A percentile compares a stretch with the other conserved stretches of the same genome.
Conservation (phyloP, 1,139 yeast genomes). For the Debaryomycetaceae sp. region DNA sequence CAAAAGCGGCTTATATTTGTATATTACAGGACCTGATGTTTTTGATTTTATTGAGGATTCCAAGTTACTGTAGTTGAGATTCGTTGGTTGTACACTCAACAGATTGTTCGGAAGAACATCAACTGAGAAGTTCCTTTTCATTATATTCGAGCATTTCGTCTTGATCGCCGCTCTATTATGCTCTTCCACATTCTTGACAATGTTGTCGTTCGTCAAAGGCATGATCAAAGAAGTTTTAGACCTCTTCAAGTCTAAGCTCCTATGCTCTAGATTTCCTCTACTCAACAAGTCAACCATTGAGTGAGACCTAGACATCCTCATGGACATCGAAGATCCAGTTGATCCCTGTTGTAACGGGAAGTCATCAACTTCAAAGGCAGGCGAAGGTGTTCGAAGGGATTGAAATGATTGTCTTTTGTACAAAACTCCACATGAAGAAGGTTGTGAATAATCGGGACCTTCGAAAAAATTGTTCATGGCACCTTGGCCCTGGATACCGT, state of each 20-base stretch:
- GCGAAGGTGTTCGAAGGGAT: slow-evolving; percentile 45
- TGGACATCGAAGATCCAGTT: slow-evolving; percentile 11
- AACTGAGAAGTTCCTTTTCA: slow-evolving; percentile 15
- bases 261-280: slow-evolving; percentile 10
- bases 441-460: slow-evolving; percentile 1
- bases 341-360: slow-evolving; percentile 17
- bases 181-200: slow-evolving; percentile 17
- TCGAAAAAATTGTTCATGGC: slow-evolving; percentile 12
- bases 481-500: background rate
- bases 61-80: background rate
- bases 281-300: slow-evolving; percentile 36
- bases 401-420: slow-evolving; percentile 29
- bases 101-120: background rate
- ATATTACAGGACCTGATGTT: slow-evolving; percentile 7
- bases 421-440: slow-evolving; percentile 14
- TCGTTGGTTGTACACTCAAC: background rate
- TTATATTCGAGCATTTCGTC: slow-evolving; percentile 25
- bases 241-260: slow-evolving; percentile 20
- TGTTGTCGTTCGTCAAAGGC: slow-evolving; percentile 19
- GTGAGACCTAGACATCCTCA: slow-evolving; percentile 33
- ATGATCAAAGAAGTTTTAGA: slow-evolving; percentile 23
- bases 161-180: slow-evolving; percentile 23
- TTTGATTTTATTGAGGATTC: background rate
- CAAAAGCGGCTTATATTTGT: slow-evolving; percentile 22
- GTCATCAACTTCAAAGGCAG: slow-evolving; percentile 45